Base-by-base conservation (phyloP, 345 rosid genomes). In the Garcia nutans region DNA sequence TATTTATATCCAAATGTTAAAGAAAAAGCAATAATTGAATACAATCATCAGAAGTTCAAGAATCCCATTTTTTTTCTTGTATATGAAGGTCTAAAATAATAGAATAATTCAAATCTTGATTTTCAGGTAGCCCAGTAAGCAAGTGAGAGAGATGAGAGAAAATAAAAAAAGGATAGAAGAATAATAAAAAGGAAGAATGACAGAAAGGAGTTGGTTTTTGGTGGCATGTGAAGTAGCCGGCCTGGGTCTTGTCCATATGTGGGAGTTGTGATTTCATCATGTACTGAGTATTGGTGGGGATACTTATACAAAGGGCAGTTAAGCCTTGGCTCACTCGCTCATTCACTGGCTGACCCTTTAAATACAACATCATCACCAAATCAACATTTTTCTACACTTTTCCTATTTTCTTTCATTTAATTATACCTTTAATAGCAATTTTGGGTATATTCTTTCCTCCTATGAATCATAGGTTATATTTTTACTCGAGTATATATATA, bases 221-320 rank as follows among this genome's bases (percentile, higher is more conserved):
- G 86, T 84, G 71, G 90, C 87, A 87, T 85, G 89, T 86, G 94
- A 81, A 64, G 83, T 72, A 66, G 94, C 89, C 88, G 92, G 89
- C 91, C 90, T 73, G 81, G 73, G 80, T 58, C 26, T 88, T 88
- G 94, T 88, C 86, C 9, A 3, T 70, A 73, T 72, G 82, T 83
- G 87, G 79, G 84, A 76, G 88, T 85, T 75, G 90, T 78, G 76
- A 73, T 83, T 84, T 86, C 78, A 88, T 84, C 89, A 57, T 77
- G 78, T 77, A 72, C 20, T 70, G 77, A 57, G 50, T 8, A 50
- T 64, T 64, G 71, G 86, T 77, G 77, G 79, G 82, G 78, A 55
- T 75, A 52, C 19, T 15, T 33, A n/a, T 6, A 55, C 5, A 15
- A 28, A 22, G 24, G 65, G 79, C 82, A 79, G 78, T 76, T 78